A percentile compares a stretch with the other conserved stretches of the same genome.
These are phyloP conservation scores for Botrytis cinerea DNA, from an alignment of 2,329 filamentous ascomycete species.

Conservation along the genomic window DNA sequence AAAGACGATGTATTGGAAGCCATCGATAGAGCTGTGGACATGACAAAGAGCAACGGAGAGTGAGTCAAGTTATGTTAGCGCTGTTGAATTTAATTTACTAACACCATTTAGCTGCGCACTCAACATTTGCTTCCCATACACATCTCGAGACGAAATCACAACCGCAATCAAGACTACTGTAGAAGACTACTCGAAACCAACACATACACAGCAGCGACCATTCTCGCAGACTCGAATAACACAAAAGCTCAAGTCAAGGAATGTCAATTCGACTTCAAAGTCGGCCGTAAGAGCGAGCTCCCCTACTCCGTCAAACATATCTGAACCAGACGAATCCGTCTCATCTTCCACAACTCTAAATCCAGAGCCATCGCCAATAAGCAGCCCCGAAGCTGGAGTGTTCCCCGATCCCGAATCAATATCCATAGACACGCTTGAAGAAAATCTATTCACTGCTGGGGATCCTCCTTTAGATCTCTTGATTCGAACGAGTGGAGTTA, in stretches of 20 bases:
- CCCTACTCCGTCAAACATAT: constrained; percentile 49
- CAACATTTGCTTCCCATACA: constrained; percentile 98
- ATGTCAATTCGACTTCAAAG: constrained; percentile 43
- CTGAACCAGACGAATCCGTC: constrained; percentile 51
- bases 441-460: constrained; percentile 84
- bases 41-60: constrained; percentile 86
- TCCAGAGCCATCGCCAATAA: constrained; percentile 40
- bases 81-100: background rate
- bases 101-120: constrained; percentile 57
- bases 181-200: constrained; percentile 76
- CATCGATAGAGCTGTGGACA: constrained; percentile 79
- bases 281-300: constrained; percentile 45
- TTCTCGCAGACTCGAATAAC: constrained; percentile 89
- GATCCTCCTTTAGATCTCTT: constrained; percentile 89
- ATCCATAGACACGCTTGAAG: constrained; percentile 75
- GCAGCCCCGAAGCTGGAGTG: constrained; percentile 39
- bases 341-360: constrained; percentile 60
- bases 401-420: constrained; percentile 85
- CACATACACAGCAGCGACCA: constrained; percentile 64
- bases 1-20: constrained; percentile 85
- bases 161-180: constrained; percentile 86
- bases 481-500: constrained; percentile 88
- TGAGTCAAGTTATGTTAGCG: constrained; percentile 44
- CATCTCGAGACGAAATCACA: constrained; percentile 92
- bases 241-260: constrained; percentile 76